Evolutionary conservation across 192 early-diverging fungal species (phyloP), one percentile per base, ranked within the genome.

Genomic region (Irineochytrium annulatum): DNA sequence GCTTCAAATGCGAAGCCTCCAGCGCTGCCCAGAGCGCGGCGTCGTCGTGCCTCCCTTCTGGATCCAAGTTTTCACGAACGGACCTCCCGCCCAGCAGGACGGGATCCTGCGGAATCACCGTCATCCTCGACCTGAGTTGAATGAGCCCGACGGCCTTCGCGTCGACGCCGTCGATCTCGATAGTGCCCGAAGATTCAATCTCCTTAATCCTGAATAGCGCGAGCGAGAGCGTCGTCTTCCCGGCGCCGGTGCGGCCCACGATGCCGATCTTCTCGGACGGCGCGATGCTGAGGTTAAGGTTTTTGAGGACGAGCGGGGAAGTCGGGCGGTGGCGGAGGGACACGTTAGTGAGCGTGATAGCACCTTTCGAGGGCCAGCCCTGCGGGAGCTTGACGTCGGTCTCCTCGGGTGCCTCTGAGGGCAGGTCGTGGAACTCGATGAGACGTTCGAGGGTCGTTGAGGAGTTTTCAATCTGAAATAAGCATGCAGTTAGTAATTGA

Each of bases 51-150:
- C 60, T 37, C 32, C 60, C 52, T 26, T 44, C 48, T 3, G 93
- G 91, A 68, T 94, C 92, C 24, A 94, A 70, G 69, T 92, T 93
- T 32, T 72, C 53, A 24, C 80, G 65, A 34, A 82, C 31, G 3
- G 63, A 60, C n/a, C n/a, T n/a, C n/a, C 70, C 69, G 1, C 57
- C 41, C 43, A 77, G 72, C 43, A 77, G 34, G 19, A 89, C 81
- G 3, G 91, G 90, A 33, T 94, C 91, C 73, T 95, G 91, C 32
- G 92, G 91, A 65, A 95, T 91, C 41, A 95, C 87, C 0, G 91
- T 89, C 51, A 95, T 51, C 33, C 77, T 71, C 27, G 78, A 74
- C 11, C n/a, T n/a, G n/a, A n/a, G n/a, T n/a, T n/a, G n/a, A n/a
- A n/a, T 49, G 46, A 91, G 62, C 17, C 88, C 85, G 44, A 94